These are phyloP conservation scores for Apiospora sp. DNA, from an alignment of 2,329 filamentous ascomycete genomes.

Conservation along the genomic window DNA sequence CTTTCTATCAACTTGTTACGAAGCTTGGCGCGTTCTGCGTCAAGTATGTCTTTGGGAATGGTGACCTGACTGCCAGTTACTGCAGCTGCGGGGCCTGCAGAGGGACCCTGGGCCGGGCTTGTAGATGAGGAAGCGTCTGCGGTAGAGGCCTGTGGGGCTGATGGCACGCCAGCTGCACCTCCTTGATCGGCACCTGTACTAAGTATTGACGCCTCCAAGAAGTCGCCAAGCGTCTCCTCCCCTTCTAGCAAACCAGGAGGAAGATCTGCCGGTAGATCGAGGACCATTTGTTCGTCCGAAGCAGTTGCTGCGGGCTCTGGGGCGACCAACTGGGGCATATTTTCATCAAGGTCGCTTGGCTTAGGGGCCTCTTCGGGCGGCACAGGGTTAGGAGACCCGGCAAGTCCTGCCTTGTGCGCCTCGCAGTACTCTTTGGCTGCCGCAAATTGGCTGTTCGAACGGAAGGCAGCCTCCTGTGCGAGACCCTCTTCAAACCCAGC, in stretches of 20 bases:
- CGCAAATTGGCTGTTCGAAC: conserved; percentile 72
- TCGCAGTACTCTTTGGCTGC: conserved; percentile 78
- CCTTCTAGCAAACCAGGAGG: conserved; percentile 37
- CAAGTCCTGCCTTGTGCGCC: conserved; percentile 64
- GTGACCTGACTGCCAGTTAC: neutral
- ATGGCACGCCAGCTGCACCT: neutral
- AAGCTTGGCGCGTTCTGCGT: conserved; percentile 76
- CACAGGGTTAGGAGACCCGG: conserved; percentile 71
- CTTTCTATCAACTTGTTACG: conserved; percentile 84
- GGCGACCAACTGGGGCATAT: neutral
- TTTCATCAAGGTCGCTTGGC: conserved; percentile 37
- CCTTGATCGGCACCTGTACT: neutral
- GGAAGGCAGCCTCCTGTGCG: conserved; percentile 80
- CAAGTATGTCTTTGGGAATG: conserved; percentile 79
- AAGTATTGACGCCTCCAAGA: neutral
- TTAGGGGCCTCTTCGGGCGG: conserved; percentile 60
- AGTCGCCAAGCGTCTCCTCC: conserved; percentile 30
- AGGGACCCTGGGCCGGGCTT: conserved; percentile 15
- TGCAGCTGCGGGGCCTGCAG: conserved; percentile 28
- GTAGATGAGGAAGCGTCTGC: conserved; percentile 17
- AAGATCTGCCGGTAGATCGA: conserved; percentile 37
- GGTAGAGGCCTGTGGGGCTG: conserved; percentile 26
- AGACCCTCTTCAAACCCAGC: conserved; percentile 59
- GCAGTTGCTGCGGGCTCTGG: neutral
- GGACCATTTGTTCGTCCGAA: conserved; percentile 37